Evolutionary conservation across 441 rosid species (phyloP), one percentile per base, ranked within the genome.

Genomic region (Jatropha podagrica): DNA sequence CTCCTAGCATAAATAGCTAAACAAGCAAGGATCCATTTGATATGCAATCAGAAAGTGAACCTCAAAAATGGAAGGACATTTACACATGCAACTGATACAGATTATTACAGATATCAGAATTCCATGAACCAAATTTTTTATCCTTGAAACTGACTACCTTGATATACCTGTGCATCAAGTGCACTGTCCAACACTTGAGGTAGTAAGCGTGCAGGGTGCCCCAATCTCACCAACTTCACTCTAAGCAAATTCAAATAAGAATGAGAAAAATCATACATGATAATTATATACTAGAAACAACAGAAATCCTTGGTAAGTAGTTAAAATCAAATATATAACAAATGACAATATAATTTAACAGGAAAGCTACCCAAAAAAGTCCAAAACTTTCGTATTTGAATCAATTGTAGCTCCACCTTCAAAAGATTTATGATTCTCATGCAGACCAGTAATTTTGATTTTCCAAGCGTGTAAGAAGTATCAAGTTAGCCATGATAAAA

Each of bases 131-230:
- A 37, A 23, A 26, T n/a, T 10, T 69, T 72, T 23, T 32, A 67
- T 15, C 23, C 38, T 27, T 42, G 32, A 14, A 72, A 59, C 42
- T 15, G 56, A 55, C 68, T 66, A 62, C 17, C 75, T 75, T 26
- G 58, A 52, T 68, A 55, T 85, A 90, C 97, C 96, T 90, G 95
- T 38, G 98, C 97, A 74, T 94, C 99, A 80, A 94, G 82, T 69
- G 99, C 99, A 81, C 94, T 90, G 78, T 92, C 96, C 86, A 96
- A 60, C 68, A 94, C 98, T 82, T 96, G 99, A 77, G 98, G 99
- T 71, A 93, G 86, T 60, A 94, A 86, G 72, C 98, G 90, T 49
- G 98, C 99, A 80, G 98, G 99, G 82, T 96, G 99, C 69, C 99
- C 98, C 74, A 96, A 73, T 76, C 99, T 89, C 81, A 96, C 99